Evolutionary conservation across 495 filamentous ascomycete genomes (phyloP), one percentile per base, ranked within the genome.

Genomic region (Penicillium turbatum): DNA sequence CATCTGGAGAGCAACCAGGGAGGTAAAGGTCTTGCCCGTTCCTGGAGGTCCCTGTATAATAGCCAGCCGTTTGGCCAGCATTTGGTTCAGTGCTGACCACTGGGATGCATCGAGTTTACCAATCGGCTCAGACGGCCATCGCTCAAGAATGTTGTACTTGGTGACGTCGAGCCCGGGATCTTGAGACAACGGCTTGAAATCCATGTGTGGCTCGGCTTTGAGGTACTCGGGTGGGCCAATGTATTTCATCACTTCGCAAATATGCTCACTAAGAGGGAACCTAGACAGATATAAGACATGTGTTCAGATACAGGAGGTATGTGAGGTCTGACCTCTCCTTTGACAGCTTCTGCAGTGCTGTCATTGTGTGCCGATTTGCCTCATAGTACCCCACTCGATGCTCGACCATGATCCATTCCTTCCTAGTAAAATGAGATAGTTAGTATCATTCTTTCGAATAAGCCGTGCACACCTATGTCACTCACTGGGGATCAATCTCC

Each of bases 31-130:
- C 60, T 95, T 95, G 11, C 92, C 92, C 2, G 92, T 96, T 1
- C 92, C 92, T 4, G 92, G 92, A 7, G 92, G 92, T 0, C 92
- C 92, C 71, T 97, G 92, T 0, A 96, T 72, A 34, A 98, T 86
- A 2, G 89, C 80, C 1, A 98, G 59, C 34, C 79, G 75, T 44
- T 85, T 88, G 0, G 86, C 86, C 7, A 96, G 63, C 7, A 95
- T 90, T 0, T 83, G 74, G 24, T 79, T 74, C 0, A 95, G 72
- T 10, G 86, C 90, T 5, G 65, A 62, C 40, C 83, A 75, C 64
- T 96, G 91, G 0, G 86, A 86, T 2, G 70, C 61, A 62, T 95
- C 90, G 12, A 95, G 70, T 9, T 72, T 71, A 17, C 75, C 81
- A 11, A 74, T 49, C 5, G 72, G 71, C 21, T 56, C 24, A 30